phyloP scores from a whole-genome alignment of 257 asterid genomes.

The Solanum rostratum region DNA sequence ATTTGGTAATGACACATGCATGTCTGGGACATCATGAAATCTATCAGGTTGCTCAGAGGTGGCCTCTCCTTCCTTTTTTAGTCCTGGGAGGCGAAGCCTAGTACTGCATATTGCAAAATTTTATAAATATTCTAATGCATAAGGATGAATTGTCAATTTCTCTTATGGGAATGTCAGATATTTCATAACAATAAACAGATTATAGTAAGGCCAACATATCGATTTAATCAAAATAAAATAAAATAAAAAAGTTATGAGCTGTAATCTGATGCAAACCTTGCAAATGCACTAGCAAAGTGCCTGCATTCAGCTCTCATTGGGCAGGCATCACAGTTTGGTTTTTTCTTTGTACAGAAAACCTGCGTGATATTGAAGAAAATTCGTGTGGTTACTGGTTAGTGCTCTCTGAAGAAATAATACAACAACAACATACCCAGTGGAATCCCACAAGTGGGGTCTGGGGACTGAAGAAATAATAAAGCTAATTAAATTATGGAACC shows the following conservation, averaged over 20 bases:
- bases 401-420: not conserved
- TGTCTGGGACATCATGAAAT: conserved; percentile 1
- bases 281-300: conserved; percentile 48
- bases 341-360: conserved; percentile 44
- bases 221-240: not conserved
- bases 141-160: not conserved
- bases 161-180: not conserved
- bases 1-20: not conserved
- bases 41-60: not conserved
- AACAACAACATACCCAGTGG: too few relatives aligned
- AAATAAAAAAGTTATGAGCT: not conserved
- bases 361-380: not conserved
- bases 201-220: not conserved
- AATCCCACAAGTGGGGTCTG: too few relatives aligned
- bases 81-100: conserved; percentile 19
- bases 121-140: not conserved
- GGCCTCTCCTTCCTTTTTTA: conserved; percentile 1
- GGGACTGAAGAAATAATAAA: not conserved
- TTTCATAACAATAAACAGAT: not conserved
- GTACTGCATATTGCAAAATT: conserved; percentile 15
- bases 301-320: conserved; percentile 43
- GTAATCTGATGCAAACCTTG: conserved; percentile 28
- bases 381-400: not conserved
- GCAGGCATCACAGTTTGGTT: conserved; percentile 49
- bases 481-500: not conserved